Conservation (phyloP, 2,329 filamentous ascomycete genomes). For the Ascosphaera pollenicola region DNA sequence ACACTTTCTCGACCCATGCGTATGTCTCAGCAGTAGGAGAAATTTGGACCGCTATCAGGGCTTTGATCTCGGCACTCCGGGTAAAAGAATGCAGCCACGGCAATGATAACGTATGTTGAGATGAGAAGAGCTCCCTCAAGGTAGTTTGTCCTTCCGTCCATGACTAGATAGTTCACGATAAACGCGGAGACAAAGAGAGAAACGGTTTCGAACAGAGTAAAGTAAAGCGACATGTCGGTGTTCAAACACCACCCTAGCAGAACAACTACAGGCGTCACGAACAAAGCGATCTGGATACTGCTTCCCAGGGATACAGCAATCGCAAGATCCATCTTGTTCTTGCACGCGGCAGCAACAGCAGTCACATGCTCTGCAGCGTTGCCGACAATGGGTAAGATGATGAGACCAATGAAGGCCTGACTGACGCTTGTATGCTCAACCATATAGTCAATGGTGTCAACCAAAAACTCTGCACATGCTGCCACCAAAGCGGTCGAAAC, state of each 20-base stretch:
- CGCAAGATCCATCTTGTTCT: conserved; percentile 47
- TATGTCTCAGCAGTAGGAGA: not conserved
- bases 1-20: too few relatives aligned
- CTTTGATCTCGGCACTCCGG: not conserved
- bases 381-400: conserved; percentile 42
- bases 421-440: conserved; percentile 27
- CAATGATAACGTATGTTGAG: conserved; percentile 39
- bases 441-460: conserved; percentile 34
- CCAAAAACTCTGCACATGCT: conserved; percentile 48
- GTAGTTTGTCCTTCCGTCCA: conserved; percentile 36
- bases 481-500: conserved; percentile 61
- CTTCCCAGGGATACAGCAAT: conserved; percentile 45
- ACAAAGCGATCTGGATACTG: conserved; percentile 41
- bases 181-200: conserved; percentile 34
- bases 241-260: conserved; percentile 40
- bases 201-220: conserved; percentile 72
- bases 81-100: conserved; percentile 26
- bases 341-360: conserved; percentile 36
- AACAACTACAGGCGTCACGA: conserved; percentile 38
- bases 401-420: conserved; percentile 39
- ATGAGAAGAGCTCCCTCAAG: conserved; percentile 39
- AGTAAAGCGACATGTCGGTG: conserved; percentile 42
- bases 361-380: conserved; percentile 46
- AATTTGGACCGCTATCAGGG: not conserved
- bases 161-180: conserved; percentile 28